Base-by-base conservation (phyloP, 2,329 filamentous ascomycete genomes). In the Sordariomycetes sp. region DNA sequence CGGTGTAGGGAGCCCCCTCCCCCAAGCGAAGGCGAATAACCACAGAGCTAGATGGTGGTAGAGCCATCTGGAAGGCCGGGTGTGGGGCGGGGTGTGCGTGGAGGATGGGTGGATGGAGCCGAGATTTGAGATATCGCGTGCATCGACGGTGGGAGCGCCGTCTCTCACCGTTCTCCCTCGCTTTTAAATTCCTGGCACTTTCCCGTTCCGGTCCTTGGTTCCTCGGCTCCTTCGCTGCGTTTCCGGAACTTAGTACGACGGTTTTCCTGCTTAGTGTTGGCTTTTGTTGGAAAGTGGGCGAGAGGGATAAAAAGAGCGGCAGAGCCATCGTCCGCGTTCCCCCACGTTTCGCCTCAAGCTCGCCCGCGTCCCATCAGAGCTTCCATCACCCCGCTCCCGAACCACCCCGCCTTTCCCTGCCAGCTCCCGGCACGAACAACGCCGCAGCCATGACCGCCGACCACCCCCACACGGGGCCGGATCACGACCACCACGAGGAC, bases 401-500 rank as follows among this genome's bases (percentile, higher is more conserved):
- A 3, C 43, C 46, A 25, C 46, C 46, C 46, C 46, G n/a, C n/a
- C n/a, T 22, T 51, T 22, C 22, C 46, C 46, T 22, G 4, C 53
- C 34, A 22, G 35, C n/a, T 40, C 34, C 11, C 46, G 25, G 34
- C 18, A 18, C 25, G 20, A 35, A 25, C 16, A 53, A 35, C 48
- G 18, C 22, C 50, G 43, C 24, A 34, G 32, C 53, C 32, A 54
- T 40, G 32, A 40, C 56, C 50, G 32, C 53, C 25, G 25, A 43
- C 12, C 32, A 55, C 18, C 18, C 53, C 32, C 1, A 24, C 22
- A 14, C 35, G 20, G 63, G 63, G 18, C 60, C 54, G 53, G 56
- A 62, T 34, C 57, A 57, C 12, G 32, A 32, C 14, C 16, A 60
- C 55, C 53, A 57, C 5, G 59, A 61, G 58, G 32, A 60, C 8